Evolutionary conservation across 1,139 yeast species (phyloP).

Genomic region (Pichiaceae sp.): DNA sequence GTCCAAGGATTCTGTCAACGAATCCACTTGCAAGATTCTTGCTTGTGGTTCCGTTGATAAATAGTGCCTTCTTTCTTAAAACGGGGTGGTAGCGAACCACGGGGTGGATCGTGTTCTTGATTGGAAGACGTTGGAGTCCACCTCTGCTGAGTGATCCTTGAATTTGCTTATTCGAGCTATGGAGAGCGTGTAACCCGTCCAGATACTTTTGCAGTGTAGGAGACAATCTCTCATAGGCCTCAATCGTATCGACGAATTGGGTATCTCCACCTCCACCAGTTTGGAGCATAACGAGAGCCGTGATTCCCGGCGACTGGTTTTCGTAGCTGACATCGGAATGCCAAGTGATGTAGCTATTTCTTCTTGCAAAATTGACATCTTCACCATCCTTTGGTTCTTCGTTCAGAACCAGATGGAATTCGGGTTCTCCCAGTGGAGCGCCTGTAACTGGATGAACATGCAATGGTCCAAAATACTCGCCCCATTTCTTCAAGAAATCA

Average conservation of each 20-base stretch:
- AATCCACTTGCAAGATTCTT: conserved; percentile 24
- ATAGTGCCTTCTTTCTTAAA: conserved; percentile 51
- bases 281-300: conserved; percentile 58
- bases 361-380: conserved; percentile 28
- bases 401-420: conserved; percentile 54
- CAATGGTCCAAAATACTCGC: conserved; percentile 57
- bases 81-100: conserved; percentile 64
- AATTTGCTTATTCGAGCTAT: conserved; percentile 67
- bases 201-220: conserved; percentile 49
- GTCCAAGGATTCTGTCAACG: conserved; percentile 53
- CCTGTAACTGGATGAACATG: conserved; percentile 72
- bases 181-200: conserved; percentile 51
- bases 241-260: conserved; percentile 54
- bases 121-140: conserved; percentile 57
- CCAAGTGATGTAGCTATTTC: conserved; percentile 36
- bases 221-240: conserved; percentile 62
- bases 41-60: conserved; percentile 40
- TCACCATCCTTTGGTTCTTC: conserved; percentile 34
- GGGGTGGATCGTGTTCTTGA: conserved; percentile 56
- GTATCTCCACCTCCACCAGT: conserved; percentile 69
- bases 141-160: conserved; percentile 43
- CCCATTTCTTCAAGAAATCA: conserved; percentile 41
- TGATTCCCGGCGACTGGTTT: conserved; percentile 59
- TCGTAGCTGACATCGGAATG: conserved; percentile 69
- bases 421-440: conserved; percentile 49